Evolutionary conservation across 2,329 filamentous ascomycete genomes (phyloP).

Genomic region (Metarhizium album): DNA sequence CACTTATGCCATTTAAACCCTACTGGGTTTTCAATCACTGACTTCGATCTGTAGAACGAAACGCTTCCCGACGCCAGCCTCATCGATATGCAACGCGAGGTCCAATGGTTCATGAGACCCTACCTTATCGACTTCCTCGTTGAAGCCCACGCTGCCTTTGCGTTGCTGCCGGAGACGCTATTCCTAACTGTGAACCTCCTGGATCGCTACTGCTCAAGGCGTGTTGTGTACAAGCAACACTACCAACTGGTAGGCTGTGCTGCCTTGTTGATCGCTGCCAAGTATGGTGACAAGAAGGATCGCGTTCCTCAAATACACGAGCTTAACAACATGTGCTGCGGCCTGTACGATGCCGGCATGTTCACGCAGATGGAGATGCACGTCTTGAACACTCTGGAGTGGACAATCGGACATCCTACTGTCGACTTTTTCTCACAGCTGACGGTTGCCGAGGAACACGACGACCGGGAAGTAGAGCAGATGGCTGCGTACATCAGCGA

Average conservation of each 20-base stretch:
- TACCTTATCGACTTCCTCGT: constrained; percentile 97
- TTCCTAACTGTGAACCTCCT: constrained; percentile 95
- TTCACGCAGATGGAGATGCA: constrained; percentile 99
- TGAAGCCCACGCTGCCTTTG: constrained; percentile 92
- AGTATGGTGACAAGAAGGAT: constrained; percentile 98
- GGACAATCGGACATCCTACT: constrained; percentile 91
- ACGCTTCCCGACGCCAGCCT: constrained; percentile 93
- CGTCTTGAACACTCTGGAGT: constrained; percentile 92
- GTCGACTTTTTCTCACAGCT: constrained; percentile 89
- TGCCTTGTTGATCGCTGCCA: constrained; percentile 89
- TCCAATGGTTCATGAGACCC: constrained; percentile 98
- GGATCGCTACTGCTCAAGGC: constrained; percentile 93
- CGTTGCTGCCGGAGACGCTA: constrained; percentile 84
- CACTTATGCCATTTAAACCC: not conserved
- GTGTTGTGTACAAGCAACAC: constrained; percentile 97
- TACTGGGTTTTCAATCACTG: constrained; percentile 11
- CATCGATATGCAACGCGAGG: constrained; percentile 98
- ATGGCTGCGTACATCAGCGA: constrained; percentile 93
- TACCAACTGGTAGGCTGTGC: constrained; percentile 97
- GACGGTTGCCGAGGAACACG: constrained; percentile 66
- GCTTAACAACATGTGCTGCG: constrained; percentile 98
- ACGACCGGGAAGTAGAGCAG: constrained; percentile 81
- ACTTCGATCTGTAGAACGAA: constrained; percentile 43
- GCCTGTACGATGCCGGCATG: constrained; percentile 97
- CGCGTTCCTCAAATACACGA: constrained; percentile 95